These are phyloP conservation scores for Leccinum truebloodii DNA, from an alignment of 768 basidiomycete genomes.

Conservation along the genomic window DNA sequence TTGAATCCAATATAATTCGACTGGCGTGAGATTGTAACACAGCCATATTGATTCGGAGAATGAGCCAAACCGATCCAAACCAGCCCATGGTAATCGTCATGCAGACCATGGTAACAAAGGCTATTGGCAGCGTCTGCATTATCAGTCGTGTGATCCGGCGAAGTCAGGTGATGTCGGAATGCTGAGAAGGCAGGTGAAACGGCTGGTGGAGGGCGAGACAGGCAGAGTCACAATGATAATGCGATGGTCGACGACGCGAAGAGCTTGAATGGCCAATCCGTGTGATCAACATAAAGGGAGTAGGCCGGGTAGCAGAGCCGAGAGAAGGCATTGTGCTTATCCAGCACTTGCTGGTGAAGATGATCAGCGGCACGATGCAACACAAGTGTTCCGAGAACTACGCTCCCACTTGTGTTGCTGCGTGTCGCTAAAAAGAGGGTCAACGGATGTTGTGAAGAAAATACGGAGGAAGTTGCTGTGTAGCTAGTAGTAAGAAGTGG, in stretches of 20 bases:
- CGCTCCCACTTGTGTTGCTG: conserved; percentile 43
- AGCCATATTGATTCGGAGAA: conserved; percentile 11
- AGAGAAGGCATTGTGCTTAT: not conserved
- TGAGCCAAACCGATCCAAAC: conserved; percentile 6
- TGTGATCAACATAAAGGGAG: too few relatives aligned
- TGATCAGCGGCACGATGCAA: conserved; percentile 16
- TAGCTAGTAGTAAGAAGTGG: not conserved
- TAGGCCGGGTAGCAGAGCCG: not conserved
- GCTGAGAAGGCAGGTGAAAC: not conserved
- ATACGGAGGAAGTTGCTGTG: not conserved
- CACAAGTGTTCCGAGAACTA: conserved; percentile 46
- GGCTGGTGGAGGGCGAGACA: not conserved
- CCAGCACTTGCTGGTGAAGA: not conserved
- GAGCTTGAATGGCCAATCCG: not conserved
- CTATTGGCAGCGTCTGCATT: not conserved
- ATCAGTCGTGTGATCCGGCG: not conserved
- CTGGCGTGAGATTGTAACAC: not conserved
- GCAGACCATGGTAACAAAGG: not conserved
- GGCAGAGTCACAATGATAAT: not conserved
- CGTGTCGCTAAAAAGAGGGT: conserved; percentile 10
- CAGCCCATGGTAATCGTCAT: not conserved
- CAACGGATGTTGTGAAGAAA: not conserved
- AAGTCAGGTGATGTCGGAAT: conserved; percentile 14
- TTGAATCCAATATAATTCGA: not conserved
- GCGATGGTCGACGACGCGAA: not conserved